phyloP scores from a whole-genome alignment of 805 yeast genomes.

The Nakazawaea laoshanensis region DNA sequence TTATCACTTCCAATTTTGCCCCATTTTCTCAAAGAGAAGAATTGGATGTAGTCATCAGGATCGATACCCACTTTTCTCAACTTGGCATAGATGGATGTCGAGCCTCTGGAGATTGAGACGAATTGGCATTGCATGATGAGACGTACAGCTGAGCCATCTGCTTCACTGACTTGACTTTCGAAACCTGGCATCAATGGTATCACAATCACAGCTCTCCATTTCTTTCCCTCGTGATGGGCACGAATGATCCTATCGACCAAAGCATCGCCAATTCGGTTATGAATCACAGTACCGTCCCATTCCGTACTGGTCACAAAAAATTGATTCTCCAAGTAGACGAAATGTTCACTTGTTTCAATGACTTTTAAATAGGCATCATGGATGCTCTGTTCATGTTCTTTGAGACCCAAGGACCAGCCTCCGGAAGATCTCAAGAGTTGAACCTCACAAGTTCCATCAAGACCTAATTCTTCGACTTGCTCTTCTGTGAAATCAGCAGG shows the following conservation, averaged over 20 bases:
- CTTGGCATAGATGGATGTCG: constrained; percentile 78
- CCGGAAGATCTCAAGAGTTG: constrained; percentile 88
- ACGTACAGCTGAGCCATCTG: constrained; percentile 92
- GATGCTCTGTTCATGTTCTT: constrained; percentile 79
- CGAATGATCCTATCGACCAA: constrained; percentile 90
- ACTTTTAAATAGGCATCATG: constrained; percentile 87
- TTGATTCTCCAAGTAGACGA: constrained; percentile 91
- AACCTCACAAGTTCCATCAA: constrained; percentile 84
- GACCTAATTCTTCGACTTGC: constrained; percentile 52
- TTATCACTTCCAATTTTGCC: constrained; percentile 77
- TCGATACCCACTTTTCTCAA: constrained; percentile 71
- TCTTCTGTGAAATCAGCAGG: constrained; percentile 79
- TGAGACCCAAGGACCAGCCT: constrained; percentile 86
- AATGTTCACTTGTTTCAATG: constrained; percentile 88
- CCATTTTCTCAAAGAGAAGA: constrained; percentile 92
- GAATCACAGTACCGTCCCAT: constrained; percentile 74
- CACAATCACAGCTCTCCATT: constrained; percentile 86
- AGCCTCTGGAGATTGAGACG: constrained; percentile 87
- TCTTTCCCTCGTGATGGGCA: constrained; percentile 68
- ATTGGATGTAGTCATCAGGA: constrained; percentile 87
- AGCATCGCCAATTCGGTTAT: constrained; percentile 92
- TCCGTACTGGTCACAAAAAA: constrained; percentile 88
- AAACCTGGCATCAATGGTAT: constrained; percentile 98
- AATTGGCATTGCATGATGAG: constrained; percentile 95
- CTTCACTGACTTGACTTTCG: constrained; percentile 83